Percentiles rank a stretch among this genome's conserved stretches.
These are phyloP conservation scores for Uncinocarpus reesii DNA, from an alignment of 2,329 filamentous ascomycete species.

Conservation along the genomic window DNA sequence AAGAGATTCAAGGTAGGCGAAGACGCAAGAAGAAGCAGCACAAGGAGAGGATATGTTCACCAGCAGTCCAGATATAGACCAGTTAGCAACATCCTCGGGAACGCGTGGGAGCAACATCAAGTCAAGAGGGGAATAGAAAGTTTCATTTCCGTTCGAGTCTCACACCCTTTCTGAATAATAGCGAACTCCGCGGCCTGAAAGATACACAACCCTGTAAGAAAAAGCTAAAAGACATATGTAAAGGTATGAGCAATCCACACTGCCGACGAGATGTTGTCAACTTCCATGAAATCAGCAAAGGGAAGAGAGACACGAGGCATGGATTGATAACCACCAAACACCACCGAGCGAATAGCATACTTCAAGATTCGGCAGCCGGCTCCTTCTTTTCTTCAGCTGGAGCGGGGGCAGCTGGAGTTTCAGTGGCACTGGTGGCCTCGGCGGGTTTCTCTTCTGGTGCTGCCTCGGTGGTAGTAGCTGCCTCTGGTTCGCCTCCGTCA, in stretches of 20 bases:
- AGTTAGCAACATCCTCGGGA: too few species aligned
- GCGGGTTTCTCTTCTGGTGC: slow-evolving; percentile 35
- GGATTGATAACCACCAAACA: slow-evolving; percentile 3
- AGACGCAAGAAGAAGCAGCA: background rate
- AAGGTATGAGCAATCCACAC: slow-evolving; percentile 10
- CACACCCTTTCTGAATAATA: slow-evolving; percentile 12
- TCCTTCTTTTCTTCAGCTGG: slow-evolving; percentile 16
- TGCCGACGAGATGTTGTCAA: background rate
- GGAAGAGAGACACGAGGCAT: background rate
- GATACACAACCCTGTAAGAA: slow-evolving; percentile 15
- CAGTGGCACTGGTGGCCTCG: slow-evolving; percentile 25
- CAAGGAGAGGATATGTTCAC: too few species aligned
- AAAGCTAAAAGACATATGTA: slow-evolving; percentile 13
- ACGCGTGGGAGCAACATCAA: background rate
- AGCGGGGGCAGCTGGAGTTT: slow-evolving; percentile 10
- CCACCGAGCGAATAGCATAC: background rate
- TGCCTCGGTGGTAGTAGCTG: slow-evolving; percentile 38
- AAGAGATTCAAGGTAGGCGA: background rate
- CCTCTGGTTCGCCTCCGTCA: slow-evolving; percentile 62
- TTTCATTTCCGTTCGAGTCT: slow-evolving; percentile 11
- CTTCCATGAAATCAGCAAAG: slow-evolving; percentile 1
- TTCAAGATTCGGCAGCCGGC: slow-evolving; percentile 30
- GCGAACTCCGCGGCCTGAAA: slow-evolving; percentile 15
- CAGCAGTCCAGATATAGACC: too few species aligned
- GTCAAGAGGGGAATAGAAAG: background rate